Conservation (phyloP, 192 early-diverging fungal genomes). For the Linnemannia schmuckeri region DNA sequence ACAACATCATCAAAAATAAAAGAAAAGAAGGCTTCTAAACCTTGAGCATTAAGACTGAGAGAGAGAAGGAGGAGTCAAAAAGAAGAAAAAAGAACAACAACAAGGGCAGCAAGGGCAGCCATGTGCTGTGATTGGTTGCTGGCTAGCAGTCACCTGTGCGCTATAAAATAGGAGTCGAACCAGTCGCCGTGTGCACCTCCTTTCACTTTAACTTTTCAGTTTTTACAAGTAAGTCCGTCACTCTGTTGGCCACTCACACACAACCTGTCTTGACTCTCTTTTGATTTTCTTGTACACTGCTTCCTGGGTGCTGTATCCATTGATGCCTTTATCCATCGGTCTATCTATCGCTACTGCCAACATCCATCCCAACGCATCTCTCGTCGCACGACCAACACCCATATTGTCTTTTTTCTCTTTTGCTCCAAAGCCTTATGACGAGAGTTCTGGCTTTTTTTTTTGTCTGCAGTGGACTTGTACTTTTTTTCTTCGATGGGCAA, state of each 20-base stretch:
- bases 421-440: not conserved
- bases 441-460: not conserved
- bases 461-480: not conserved
- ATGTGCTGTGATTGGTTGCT: not conserved
- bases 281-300: not conserved
- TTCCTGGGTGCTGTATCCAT: slow-evolving; percentile 17
- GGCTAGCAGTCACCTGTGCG: not conserved
- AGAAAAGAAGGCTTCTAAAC: not conserved
- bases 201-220: slow-evolving; percentile 45
- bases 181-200: slow-evolving; percentile 19
- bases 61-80: not conserved
- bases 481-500: not conserved
- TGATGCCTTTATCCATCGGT: slow-evolving; percentile 30
- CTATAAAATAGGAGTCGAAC: not conserved
- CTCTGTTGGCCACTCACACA: not conserved
- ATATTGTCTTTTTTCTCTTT: not conserved
- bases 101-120: not conserved
- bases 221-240: slow-evolving; percentile 34
- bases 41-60: not conserved
- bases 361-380: slow-evolving; percentile 10
- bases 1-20: not conserved
- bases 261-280: not conserved
- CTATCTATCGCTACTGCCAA: slow-evolving; percentile 3
- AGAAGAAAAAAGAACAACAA: slow-evolving; percentile 2
- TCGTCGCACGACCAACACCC: not conserved